Evolutionary conservation across 2,329 filamentous ascomycete species (phyloP), one percentile per base, ranked within the genome.

Genomic region (Botryotinia narcissicola): DNA sequence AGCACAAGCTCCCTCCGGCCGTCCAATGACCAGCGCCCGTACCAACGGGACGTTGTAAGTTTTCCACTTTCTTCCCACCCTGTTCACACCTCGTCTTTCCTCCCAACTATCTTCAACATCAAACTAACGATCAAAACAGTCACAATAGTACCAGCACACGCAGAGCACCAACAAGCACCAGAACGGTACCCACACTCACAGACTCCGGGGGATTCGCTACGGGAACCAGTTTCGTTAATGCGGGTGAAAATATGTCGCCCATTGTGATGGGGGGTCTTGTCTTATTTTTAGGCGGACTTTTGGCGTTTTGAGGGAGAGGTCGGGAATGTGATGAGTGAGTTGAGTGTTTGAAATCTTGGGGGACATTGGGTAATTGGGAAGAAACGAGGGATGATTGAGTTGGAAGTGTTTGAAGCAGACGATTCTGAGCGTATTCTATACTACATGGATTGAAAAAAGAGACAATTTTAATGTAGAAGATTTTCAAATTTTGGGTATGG

Each of bases 31-130:
- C 16, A 72, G 62, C 25, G 29, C 29, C 7, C 37, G 51, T 22
- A 40, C 29, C 22, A 72, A 72, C 40, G 71, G 71, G 16, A 72
- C 62, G 5, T 72, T 68, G 62, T 72, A 69, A 22, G 51, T 60
- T 42, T 60, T 16, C 25, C 2, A 3, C 5, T 10, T 2, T 25
- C 8, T n/a, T 32, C n/a, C 3, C 10, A 25, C 4, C 44, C 4
- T 14, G 40, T 29, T 32, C 6, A 8, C 44, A 6, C 16, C 20
- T 48, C 20, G 4, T 35, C 0, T 10, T 8, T 25, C 5, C 18
- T n/a, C 10, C 46, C 12, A 7, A 20, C 2, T 29, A 1, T 25
- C 16, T 6, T 25, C 4, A 54, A 62, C 2, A 25, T 9, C 10
- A 68, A 42, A n/a, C 71, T 72, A 42, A 72, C n/a, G 16, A 54